Evolutionary conservation across 2,329 filamentous ascomycete species (phyloP).

Genomic region (Ascocoryne sarcoides): DNA sequence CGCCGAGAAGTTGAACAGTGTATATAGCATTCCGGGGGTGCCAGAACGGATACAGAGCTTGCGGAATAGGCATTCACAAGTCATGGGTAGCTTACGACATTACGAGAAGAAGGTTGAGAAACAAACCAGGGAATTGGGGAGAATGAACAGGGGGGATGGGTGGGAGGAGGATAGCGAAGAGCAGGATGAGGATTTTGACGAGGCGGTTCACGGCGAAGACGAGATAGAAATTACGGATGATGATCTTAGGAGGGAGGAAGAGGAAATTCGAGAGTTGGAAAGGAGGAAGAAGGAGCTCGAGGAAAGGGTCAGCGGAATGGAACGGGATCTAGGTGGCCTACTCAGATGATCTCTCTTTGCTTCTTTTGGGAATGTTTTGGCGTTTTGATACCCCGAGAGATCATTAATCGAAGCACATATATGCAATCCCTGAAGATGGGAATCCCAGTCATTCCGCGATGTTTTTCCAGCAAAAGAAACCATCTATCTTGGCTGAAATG

Average conservation of each 20-base stretch:
- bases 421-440: background rate
- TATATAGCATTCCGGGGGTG: conserved; percentile 78
- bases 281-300: conserved; percentile 53
- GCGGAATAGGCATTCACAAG: conserved; percentile 60
- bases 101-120: conserved; percentile 74
- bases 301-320: conserved; percentile 58
- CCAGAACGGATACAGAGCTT: conserved; percentile 66
- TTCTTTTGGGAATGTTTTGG: background rate
- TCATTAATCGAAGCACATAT: background rate
- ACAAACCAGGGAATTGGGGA: conserved; percentile 64
- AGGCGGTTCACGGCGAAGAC: conserved; percentile 32
- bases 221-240: conserved; percentile 52
- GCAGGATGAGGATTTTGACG: conserved; percentile 41
- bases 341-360: conserved; percentile 18
- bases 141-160: conserved; percentile 58
- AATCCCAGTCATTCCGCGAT: background rate
- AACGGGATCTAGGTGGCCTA: conserved; percentile 56
- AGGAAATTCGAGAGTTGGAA: conserved; percentile 55
- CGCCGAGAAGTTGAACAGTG: conserved; percentile 80
- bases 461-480: background rate
- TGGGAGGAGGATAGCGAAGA: conserved; percentile 47
- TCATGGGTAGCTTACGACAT: conserved; percentile 65
- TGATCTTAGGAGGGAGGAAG: conserved; percentile 60
- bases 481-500: too few relatives aligned
- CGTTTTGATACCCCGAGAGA: conserved; percentile 1